Base-by-base conservation (phyloP, 768 basidiomycete genomes). In the Amanita thiersii region DNA sequence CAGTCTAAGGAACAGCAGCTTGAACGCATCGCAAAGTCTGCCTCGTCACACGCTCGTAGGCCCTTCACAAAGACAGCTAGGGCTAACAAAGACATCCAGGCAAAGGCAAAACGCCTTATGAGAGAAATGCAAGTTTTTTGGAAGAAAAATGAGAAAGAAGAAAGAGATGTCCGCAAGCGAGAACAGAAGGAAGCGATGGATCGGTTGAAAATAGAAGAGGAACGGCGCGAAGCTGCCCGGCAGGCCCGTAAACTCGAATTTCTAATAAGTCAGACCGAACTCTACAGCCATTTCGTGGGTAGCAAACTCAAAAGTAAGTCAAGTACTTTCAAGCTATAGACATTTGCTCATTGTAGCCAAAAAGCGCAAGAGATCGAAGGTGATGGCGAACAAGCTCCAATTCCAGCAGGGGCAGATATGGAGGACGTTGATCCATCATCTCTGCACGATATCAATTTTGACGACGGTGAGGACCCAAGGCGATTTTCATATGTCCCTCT, bases 251-350 rank as follows among this genome's bases (percentile, higher is more conserved):
- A 98, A 61, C 77, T 99, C 18, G 96, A 99, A 65, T 99, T 98
- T 66, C 69, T 99, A 62, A 92, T 99, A 60, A 97, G 89, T 45
- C 94, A 98, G 62, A 98, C 96, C 3, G 96, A 99, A 59, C 75
- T 98, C 5, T 99, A 98, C 63, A 92, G 89, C 50, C 96, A 99
- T 66, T 98, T 99, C 73, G 92, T 99, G 45, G 94, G 94, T 23
- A 96, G 81, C 63, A 98, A 98, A 65, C 74, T 90, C 40, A 88
- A 88, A 60, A 90, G 87, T 88, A 60, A 52, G 80, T 63, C 25
- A 12, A 30, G 23, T 26, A 14, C 34, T 26, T 33, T 19, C 40
- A 9, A 37, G 35, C 38, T 40, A 43, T 12, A 44, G 21, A 19
- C 31, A 47, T 37, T 50, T 50, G 25, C 40, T 14, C 34, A 45